These are phyloP conservation scores for Hyaloscypha bicolor DNA, from an alignment of 495 filamentous ascomycete genomes.

Conservation along the genomic window DNA sequence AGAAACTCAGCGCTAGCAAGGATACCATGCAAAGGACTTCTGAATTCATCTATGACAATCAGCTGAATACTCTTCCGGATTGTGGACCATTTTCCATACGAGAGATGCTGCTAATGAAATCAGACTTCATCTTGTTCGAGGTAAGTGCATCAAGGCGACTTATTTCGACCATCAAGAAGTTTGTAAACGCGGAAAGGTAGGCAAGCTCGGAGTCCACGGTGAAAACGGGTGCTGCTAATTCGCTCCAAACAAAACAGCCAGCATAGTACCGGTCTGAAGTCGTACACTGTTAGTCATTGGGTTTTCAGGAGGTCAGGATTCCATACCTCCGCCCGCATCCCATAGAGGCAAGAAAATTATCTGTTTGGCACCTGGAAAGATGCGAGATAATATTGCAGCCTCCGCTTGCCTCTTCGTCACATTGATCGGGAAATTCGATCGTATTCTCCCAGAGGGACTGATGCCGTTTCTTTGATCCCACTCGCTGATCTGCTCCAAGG, in stretches of 20 bases:
- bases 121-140: constrained; percentile 43
- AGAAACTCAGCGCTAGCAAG: constrained; percentile 40
- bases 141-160: constrained; percentile 49
- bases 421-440: constrained; percentile 11
- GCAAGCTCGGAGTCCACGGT: constrained; percentile 45
- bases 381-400: constrained; percentile 16
- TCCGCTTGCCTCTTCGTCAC: constrained; percentile 18
- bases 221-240: constrained; percentile 44
- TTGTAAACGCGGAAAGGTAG: constrained; percentile 54
- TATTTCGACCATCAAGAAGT: constrained; percentile 61
- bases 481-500: constrained; percentile 25
- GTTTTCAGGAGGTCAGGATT: not conserved
- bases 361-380: constrained; percentile 52
- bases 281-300: not conserved
- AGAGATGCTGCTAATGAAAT: constrained; percentile 43
- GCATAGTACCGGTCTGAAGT: constrained; percentile 62
- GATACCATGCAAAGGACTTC: constrained; percentile 44
- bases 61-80: not conserved
- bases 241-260: constrained; percentile 66
- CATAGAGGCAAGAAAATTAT: constrained; percentile 65
- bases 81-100: constrained; percentile 23
- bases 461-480: constrained; percentile 6
- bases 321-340: constrained; percentile 56
- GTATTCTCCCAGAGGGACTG: constrained; percentile 13
- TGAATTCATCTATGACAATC: constrained; percentile 33